Conservation (phyloP, 208 protist species). For the Leishmania gerbilli region DNA sequence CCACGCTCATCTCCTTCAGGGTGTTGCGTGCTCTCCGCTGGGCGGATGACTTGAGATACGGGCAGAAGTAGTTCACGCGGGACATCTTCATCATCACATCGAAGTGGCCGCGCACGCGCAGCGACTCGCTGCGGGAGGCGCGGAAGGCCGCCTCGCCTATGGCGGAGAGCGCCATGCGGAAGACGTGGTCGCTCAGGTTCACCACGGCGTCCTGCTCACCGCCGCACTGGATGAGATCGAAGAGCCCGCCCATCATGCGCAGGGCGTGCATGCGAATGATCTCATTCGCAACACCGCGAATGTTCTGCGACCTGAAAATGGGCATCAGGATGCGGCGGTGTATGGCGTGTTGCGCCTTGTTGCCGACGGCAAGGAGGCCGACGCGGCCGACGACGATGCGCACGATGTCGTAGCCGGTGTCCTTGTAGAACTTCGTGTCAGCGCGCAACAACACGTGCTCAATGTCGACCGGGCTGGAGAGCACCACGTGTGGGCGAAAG, state of each 20-base stretch:
- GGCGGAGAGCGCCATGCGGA: constrained; percentile 52
- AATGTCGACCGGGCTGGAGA: constrained; percentile 47
- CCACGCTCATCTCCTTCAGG: constrained; percentile 35
- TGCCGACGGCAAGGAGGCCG: constrained; percentile 42
- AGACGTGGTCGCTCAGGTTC: constrained; percentile 46
- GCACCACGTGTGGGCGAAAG: constrained; percentile 49
- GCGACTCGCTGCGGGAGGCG: constrained; percentile 40
- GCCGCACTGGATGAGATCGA: constrained; percentile 31
- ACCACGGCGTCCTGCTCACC: constrained; percentile 30
- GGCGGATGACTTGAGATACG: constrained; percentile 40
- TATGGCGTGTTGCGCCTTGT: constrained; percentile 45
- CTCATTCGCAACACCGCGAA: constrained; percentile 49
- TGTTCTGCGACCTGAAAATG: constrained; percentile 45
- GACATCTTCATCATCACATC: constrained; percentile 42
- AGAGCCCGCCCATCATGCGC: constrained; percentile 36
- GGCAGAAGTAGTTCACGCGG: constrained; percentile 62
- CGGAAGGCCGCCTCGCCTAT: constrained; percentile 57
- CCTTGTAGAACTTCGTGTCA: constrained; percentile 43
- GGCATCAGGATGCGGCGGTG: constrained; percentile 49
- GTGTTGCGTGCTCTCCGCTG: constrained; percentile 36
- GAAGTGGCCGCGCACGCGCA: constrained; percentile 42
- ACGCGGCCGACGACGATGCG: constrained; percentile 55
- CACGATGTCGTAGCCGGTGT: constrained; percentile 54
- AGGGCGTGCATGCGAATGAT: constrained; percentile 48
- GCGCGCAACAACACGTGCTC: constrained; percentile 54